Percentiles rank a stretch among this genome's conserved stretches.
These are phyloP conservation scores for Taphrina pruni DNA, from an alignment of 1,139 yeast species.

Conservation along the genomic window DNA sequence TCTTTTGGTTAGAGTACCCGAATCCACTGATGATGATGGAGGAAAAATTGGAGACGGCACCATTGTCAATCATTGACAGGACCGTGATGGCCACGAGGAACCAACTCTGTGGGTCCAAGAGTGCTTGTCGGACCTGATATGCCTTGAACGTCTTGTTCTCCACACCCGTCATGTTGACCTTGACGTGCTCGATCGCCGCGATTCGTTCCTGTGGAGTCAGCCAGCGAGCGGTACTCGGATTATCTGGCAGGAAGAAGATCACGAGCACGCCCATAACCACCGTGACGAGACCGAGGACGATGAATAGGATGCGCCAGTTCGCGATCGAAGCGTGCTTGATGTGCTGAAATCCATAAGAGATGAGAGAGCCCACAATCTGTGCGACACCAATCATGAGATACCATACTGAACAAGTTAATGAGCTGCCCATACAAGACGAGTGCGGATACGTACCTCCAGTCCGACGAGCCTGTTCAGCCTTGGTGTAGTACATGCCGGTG, in stretches of 20 bases:
- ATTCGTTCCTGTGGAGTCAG: conserved; percentile 58
- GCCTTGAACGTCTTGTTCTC: conserved; percentile 18
- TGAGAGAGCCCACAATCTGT: conserved; percentile 53
- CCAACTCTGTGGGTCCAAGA: conserved; percentile 57
- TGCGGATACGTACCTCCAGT: conserved; percentile 50
- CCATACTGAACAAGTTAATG: conserved; percentile 52
- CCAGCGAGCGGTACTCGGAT: conserved; percentile 52
- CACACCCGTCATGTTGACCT: conserved; percentile 56
- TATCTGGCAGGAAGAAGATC: conserved; percentile 59
- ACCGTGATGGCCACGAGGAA: conserved; percentile 56
- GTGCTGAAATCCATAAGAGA: conserved; percentile 53
- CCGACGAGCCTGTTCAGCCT: conserved; percentile 59
- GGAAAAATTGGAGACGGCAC: conserved; percentile 55
- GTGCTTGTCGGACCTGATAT: conserved; percentile 46
- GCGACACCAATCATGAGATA: conserved; percentile 55
- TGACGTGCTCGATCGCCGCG: conserved; percentile 61
- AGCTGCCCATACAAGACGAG: not conserved
- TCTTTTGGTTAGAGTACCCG: conserved; percentile 49
- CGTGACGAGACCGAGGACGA: conserved; percentile 58
- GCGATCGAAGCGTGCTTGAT: conserved; percentile 50
- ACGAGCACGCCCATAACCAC: conserved; percentile 58
- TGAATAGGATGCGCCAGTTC: conserved; percentile 59
- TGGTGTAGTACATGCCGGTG: conserved; percentile 63
- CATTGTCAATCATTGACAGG: conserved; percentile 57
- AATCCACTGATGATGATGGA: conserved; percentile 49